Conservation (phyloP, 1,284 basidiomycete species). For the Chiua sp. region DNA sequence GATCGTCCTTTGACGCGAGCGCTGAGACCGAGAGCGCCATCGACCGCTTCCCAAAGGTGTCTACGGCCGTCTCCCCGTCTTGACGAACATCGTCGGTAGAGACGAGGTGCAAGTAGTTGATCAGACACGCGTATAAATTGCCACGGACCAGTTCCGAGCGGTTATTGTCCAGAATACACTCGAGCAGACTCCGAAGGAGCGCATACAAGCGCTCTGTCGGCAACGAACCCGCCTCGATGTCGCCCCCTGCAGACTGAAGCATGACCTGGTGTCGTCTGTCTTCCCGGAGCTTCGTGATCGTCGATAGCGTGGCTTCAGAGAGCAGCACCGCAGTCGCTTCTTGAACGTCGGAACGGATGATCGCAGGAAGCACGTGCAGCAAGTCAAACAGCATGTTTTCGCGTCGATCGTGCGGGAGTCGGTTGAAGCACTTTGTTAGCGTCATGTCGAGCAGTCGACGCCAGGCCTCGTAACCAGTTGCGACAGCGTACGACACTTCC, state of each 20-base stretch:
- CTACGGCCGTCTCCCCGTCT: conserved; percentile 25
- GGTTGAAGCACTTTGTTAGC: too few species aligned
- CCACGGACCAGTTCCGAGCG: conserved; percentile 93
- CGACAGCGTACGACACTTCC: too few species aligned
- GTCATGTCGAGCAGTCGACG: conserved; percentile 55
- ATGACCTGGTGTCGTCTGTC: conserved; percentile 72
- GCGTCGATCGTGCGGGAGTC: too few species aligned
- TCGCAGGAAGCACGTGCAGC: conserved; percentile 76
- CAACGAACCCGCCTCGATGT: conserved; percentile 66
- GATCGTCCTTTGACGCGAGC: conserved; percentile 46
- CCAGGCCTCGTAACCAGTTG: too few species aligned
- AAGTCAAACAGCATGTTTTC: conserved; percentile 80
- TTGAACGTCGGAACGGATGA: conserved; percentile 64
- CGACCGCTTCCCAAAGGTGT: conserved; percentile 33
- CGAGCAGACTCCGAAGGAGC: conserved; percentile 79
- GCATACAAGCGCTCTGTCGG: conserved; percentile 82
- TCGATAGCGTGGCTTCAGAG: conserved; percentile 81
- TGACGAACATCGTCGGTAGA: conserved; percentile 33
- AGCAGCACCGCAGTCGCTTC: conserved; percentile 81
- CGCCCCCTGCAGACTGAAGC: conserved; percentile 66
- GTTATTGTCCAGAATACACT: conserved; percentile 79
- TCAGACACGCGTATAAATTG: conserved; percentile 91
- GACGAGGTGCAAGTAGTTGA: conserved; percentile 87
- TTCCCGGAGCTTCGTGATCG: conserved; percentile 87
- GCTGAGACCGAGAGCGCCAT: conserved; percentile 38